phyloP scores from a whole-genome alignment of 1,284 basidiomycete species.

The Rhizoctonia solani region DNA sequence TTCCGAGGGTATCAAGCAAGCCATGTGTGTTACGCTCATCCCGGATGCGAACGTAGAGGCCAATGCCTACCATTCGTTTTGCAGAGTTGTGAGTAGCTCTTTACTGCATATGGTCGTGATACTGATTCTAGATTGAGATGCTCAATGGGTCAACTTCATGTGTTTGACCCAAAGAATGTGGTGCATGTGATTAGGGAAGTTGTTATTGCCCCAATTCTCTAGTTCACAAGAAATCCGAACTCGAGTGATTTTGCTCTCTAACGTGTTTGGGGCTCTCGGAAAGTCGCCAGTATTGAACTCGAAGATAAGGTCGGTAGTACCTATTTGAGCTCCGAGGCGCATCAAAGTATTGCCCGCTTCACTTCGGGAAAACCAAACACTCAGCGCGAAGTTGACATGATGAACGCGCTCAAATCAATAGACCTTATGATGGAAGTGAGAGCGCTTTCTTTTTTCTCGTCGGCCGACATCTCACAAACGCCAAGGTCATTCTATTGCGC shows the following conservation, averaged over 20 bases:
- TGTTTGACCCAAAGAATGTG: not conserved
- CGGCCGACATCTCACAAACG: too few species aligned
- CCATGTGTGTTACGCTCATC: not conserved
- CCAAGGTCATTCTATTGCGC: slow-evolving; percentile 9
- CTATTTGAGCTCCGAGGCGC: not conserved
- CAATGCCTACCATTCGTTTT: not conserved
- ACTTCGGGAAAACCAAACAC: not conserved
- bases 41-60: not conserved
- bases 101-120: not conserved
- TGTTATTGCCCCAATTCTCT: not conserved
- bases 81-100: not conserved
- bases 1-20: not conserved
- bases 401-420: not conserved
- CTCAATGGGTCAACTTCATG: slow-evolving; percentile 1
- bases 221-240: not conserved
- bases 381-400: not conserved
- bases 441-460: not conserved
- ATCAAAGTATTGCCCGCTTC: not conserved
- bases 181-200: not conserved
- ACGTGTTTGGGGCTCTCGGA: not conserved
- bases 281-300: not conserved
- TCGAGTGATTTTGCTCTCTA: not conserved
- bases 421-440: not conserved
- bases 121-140: not conserved
- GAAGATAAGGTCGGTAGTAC: not conserved